phyloP scores from a whole-genome alignment of 1,284 basidiomycete species.

The Cerioporus squamosus region DNA sequence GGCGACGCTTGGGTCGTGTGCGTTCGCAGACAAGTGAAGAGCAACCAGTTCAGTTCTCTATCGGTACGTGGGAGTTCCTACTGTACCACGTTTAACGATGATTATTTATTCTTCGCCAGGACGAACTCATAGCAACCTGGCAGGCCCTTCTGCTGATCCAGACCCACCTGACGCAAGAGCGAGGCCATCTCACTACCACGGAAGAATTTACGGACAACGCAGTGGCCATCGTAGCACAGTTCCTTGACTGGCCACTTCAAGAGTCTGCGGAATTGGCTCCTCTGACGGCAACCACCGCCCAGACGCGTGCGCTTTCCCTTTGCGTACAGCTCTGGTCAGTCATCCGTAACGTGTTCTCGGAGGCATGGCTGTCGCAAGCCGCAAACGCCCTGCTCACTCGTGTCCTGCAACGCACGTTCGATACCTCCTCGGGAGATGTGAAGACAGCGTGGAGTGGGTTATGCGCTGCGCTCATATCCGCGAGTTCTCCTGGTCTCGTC shows the following conservation, averaged over 20 bases:
- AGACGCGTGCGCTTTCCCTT: constrained; percentile 40
- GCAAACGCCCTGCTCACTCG: constrained; percentile 49
- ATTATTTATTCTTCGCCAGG: constrained; percentile 31
- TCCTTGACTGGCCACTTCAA: constrained; percentile 24
- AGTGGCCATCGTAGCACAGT: constrained; percentile 27
- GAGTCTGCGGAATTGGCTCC: neutral
- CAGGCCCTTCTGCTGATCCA: constrained; percentile 55
- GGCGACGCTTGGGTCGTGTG: constrained; percentile 43
- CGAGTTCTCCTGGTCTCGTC: constrained; percentile 32
- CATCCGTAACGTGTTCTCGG: constrained; percentile 49
- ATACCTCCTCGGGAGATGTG: constrained; percentile 41
- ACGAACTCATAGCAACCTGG: constrained; percentile 48
- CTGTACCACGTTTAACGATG: neutral
- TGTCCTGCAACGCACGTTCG: constrained; percentile 45
- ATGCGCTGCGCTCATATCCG: constrained; percentile 46
- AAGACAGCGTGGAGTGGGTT: constrained; percentile 48
- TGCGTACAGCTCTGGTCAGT: constrained; percentile 52
- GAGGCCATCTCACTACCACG: constrained; percentile 39
- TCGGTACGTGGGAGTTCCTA: constrained; percentile 28
- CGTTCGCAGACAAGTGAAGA: constrained; percentile 19
- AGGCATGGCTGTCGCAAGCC: constrained; percentile 40
- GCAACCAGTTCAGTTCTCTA: constrained; percentile 12
- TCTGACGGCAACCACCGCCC: constrained; percentile 22
- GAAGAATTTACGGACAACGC: constrained; percentile 34
- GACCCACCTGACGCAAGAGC: constrained; percentile 45